phyloP scores from a whole-genome alignment of 2,329 filamentous ascomycete species.

The Gliomastix tumulicola region DNA sequence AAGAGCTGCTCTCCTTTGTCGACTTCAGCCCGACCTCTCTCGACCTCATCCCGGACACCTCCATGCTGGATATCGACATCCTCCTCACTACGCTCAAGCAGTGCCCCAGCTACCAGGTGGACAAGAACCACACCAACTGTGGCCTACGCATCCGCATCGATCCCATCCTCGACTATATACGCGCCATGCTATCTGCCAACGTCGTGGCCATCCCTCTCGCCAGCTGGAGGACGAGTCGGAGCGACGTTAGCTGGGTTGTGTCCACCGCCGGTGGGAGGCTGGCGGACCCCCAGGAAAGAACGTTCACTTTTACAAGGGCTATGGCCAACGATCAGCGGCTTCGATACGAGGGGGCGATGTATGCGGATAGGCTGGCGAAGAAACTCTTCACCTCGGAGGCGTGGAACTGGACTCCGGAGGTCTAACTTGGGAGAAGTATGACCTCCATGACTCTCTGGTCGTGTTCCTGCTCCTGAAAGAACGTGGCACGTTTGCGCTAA shows the following conservation, averaged over 20 bases:
- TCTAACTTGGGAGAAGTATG: too few relatives aligned
- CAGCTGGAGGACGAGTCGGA: conserved; percentile 37
- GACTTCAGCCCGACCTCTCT: conserved; percentile 45
- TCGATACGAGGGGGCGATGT: conserved; percentile 39
- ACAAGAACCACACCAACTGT: conserved; percentile 67
- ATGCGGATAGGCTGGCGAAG: conserved; percentile 42
- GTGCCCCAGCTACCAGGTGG: conserved; percentile 66
- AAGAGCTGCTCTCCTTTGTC: conserved; percentile 52
- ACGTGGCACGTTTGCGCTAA: too few relatives aligned
- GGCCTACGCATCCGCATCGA: conserved; percentile 59
- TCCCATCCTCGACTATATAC: conserved; percentile 59
- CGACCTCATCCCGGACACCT: conserved; percentile 36
- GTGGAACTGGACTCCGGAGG: conserved; percentile 55
- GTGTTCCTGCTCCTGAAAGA: too few relatives aligned
- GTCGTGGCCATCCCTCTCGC: conserved; percentile 33
- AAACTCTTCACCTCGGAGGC: conserved; percentile 46
- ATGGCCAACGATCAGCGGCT: conserved; percentile 43
- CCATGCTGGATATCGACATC: conserved; percentile 53
- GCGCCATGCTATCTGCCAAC: conserved; percentile 43
- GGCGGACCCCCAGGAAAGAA: conserved; percentile 4
- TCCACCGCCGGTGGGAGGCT: conserved; percentile 5
- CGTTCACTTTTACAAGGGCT: conserved; percentile 43
- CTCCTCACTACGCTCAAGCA: conserved; percentile 56
- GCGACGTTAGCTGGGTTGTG: conserved; percentile 31
- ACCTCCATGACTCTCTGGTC: too few relatives aligned